Evolutionary conservation across 768 basidiomycete species (phyloP), one percentile per base, ranked within the genome.

Genomic region (Leucosporidium yakuticum): DNA sequence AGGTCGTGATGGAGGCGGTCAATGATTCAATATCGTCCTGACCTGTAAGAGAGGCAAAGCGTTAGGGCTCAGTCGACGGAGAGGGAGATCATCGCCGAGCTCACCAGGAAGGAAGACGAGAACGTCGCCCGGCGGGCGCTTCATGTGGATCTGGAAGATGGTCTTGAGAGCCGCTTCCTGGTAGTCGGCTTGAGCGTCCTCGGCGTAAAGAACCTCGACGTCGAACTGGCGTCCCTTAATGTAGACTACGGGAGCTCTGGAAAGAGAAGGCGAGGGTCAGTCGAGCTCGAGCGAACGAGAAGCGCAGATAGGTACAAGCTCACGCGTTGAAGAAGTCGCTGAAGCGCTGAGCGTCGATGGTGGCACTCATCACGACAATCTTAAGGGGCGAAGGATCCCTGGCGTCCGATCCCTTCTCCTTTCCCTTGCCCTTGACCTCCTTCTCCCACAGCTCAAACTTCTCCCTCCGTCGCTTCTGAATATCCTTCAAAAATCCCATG

Each of bases 21-120:
- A 98, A 81, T 73, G 83, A 86, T 77, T 98, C 95, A 68, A 99
- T 99, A 73, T 99, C 95, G 75, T 98, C 96, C 77, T 97, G 94
- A 9, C 95, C 91, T 88, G 69, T n/a, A 11, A 12, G 14, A 12
- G 11, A 12, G 11, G 29, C 19, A 12, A 23, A 31, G 57, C 21
- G 5, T 48, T 34, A 29, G 34, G 25, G 31, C 7, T 21, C 17
- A 20, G 31, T 4, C 4, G 58, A 6, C 25, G 25, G 31, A 15
- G 29, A 44, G 53, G 29, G 2, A 2, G 14, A 44, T 8, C 8
- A 44, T 7, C 39, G 39, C 39, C 8, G 39, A 44, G 39, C 39
- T 44, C 14, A 61, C 61, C 91, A 72, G 94, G 92, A 53, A 99
- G 83, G 80, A 98, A 98, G 69, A 98, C 87, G 31, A 99, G 83